Conservation (phyloP, 257 asterid genomes). For the Solanum megistacrolobum region DNA sequence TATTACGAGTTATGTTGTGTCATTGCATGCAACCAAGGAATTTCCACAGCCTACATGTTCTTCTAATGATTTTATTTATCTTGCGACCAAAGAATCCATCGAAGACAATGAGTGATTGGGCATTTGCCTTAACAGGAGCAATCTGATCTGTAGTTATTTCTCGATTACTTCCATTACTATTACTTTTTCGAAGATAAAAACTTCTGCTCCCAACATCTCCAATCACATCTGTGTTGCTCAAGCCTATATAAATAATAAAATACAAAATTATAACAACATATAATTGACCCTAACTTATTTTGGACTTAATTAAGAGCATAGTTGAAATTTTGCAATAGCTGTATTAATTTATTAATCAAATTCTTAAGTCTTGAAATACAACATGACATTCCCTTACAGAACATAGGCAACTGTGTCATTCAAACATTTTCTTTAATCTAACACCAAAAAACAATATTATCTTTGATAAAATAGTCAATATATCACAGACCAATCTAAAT, state of each 20-base stretch:
- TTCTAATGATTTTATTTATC: slow-evolving; percentile 26
- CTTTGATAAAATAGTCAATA: not conserved
- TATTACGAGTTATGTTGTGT: not conserved
- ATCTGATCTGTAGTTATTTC: not conserved
- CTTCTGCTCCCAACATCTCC: slow-evolving; percentile 60
- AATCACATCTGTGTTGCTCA: slow-evolving; percentile 52
- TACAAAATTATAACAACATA: not conserved
- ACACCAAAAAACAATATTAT: not conserved
- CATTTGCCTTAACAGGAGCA: not conserved
- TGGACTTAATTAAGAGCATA: not conserved
- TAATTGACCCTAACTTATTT: not conserved
- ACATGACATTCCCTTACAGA: not conserved
- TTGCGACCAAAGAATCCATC: slow-evolving; percentile 7
- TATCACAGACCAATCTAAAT: not conserved
- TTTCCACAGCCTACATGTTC: slow-evolving; percentile 27
- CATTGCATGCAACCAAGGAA: slow-evolving; percentile 40
- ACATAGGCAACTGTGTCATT: not conserved
- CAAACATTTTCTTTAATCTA: not conserved
- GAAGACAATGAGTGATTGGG: not conserved
- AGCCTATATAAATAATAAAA: slow-evolving; percentile 26
- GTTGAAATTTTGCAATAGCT: not conserved
- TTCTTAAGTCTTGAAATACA: not conserved
- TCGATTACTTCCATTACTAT: not conserved
- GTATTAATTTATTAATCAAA: not conserved
- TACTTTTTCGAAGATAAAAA: slow-evolving; percentile 49